Evolutionary conservation across 345 rosid genomes (phyloP).

Genomic region (Erysimum cheiranthoides): DNA sequence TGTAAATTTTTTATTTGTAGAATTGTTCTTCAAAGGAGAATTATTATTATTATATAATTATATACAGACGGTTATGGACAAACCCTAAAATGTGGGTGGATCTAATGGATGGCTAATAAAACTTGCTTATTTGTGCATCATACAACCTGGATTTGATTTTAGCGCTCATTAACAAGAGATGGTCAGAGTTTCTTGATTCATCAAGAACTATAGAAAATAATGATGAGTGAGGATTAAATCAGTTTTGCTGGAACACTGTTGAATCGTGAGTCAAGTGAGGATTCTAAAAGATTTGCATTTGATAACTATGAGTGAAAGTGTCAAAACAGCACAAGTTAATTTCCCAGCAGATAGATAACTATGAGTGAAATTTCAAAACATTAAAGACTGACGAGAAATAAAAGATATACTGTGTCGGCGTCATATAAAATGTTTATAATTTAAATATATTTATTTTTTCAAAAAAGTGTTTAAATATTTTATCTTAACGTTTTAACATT

Average conservation of each 20-base stretch:
- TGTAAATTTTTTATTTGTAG: not conserved
- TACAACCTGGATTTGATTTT: not conserved
- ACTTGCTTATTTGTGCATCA: not conserved
- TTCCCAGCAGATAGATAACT: not conserved
- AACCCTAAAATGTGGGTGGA: slow-evolving; percentile 25
- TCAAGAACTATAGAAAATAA: not conserved
- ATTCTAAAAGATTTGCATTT: slow-evolving; percentile 11
- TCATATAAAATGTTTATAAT: not conserved
- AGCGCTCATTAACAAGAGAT: not conserved
- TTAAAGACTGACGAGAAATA: not conserved
- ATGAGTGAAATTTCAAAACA: not conserved
- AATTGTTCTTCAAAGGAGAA: too few relatives aligned
- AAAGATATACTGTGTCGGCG: not conserved
- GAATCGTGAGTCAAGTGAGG: slow-evolving; percentile 1
- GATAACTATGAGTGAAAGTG: too few relatives aligned
- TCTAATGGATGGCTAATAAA: not conserved
- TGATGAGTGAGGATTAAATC: not conserved
- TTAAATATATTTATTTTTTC: too few relatives aligned
- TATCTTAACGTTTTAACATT: not conserved
- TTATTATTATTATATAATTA: too few relatives aligned
- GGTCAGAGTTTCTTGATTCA: not conserved
- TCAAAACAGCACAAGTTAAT: not conserved
- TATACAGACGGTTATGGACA: not conserved
- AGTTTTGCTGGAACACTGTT: not conserved
- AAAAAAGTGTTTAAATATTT: too few relatives aligned